phyloP scores from a whole-genome alignment of 1,284 basidiomycete species.

The Irpex lacteus region DNA sequence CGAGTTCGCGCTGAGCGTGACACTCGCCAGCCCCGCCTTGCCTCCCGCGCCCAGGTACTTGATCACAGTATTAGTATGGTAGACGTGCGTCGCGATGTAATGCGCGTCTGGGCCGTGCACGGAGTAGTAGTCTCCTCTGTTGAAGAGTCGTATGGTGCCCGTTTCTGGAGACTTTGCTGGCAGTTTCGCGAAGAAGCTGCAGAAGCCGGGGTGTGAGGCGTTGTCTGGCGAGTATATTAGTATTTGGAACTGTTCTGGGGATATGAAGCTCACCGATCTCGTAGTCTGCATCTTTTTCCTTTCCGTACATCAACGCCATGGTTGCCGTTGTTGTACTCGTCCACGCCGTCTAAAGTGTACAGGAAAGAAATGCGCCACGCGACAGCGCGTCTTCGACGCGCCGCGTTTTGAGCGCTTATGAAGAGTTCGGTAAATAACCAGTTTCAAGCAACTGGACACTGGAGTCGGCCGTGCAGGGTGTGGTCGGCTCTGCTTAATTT shows the following conservation, averaged over 20 bases:
- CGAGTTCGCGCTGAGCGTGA: slow-evolving; percentile 78
- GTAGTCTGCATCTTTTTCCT: slow-evolving; percentile 57
- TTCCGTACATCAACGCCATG: slow-evolving; percentile 68
- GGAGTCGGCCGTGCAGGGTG: background rate
- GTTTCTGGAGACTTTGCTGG: slow-evolving; percentile 64
- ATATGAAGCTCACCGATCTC: slow-evolving; percentile 25
- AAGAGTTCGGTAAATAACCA: background rate
- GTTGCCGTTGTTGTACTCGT: background rate
- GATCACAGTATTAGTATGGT: slow-evolving; percentile 82
- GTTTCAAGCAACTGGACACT: background rate
- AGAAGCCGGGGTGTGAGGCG: slow-evolving; percentile 64
- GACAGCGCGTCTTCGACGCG: too few species aligned
- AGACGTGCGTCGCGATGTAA: slow-evolving; percentile 85
- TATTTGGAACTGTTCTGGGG: background rate
- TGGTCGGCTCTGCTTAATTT: too few species aligned
- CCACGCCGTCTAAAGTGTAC: too few species aligned
- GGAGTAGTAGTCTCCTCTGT: slow-evolving; percentile 84
- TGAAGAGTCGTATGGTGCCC: slow-evolving; percentile 83
- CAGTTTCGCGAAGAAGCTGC: slow-evolving; percentile 69
- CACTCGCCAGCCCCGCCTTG: slow-evolving; percentile 67
- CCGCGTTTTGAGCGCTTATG: too few species aligned
- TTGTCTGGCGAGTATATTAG: slow-evolving; percentile 44
- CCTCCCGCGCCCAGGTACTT: slow-evolving; percentile 74
- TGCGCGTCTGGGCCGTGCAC: slow-evolving; percentile 89
- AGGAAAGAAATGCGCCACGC: too few species aligned